phyloP scores from a whole-genome alignment of 1,284 basidiomycete genomes.

The Ustilago esculenta region DNA sequence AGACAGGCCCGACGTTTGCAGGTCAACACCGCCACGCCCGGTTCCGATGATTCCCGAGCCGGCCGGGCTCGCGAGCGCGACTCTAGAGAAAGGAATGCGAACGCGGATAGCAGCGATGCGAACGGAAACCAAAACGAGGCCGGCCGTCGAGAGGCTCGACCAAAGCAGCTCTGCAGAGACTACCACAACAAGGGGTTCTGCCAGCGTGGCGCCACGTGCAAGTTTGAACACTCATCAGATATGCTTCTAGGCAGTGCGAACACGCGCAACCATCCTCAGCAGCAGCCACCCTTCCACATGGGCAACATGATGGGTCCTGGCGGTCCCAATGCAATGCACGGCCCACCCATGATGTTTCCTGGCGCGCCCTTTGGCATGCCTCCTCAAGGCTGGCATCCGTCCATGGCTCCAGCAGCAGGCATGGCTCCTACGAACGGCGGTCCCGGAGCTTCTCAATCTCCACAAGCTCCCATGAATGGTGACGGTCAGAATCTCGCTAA shows the following conservation, averaged over 20 bases:
- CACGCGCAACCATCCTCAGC: slow-evolving; percentile 18
- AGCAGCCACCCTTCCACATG: slow-evolving; percentile 33
- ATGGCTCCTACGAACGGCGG: slow-evolving; percentile 19
- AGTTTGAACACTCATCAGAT: slow-evolving; percentile 77
- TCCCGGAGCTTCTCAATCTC: slow-evolving; percentile 6
- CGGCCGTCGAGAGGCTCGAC: slow-evolving; percentile 19
- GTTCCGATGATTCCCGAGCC: slow-evolving; percentile 16
- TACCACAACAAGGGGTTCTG: slow-evolving; percentile 75
- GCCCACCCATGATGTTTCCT: slow-evolving; percentile 47
- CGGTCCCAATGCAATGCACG: slow-evolving; percentile 34
- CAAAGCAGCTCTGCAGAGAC: slow-evolving; percentile 61
- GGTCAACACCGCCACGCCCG: slow-evolving; percentile 9
- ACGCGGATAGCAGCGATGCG: slow-evolving; percentile 10
- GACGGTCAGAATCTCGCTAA: slow-evolving; percentile 34
- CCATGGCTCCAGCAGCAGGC: slow-evolving; percentile 34
- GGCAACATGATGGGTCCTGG: slow-evolving; percentile 35
- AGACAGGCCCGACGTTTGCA: slow-evolving; percentile 37
- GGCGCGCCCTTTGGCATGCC: slow-evolving; percentile 46
- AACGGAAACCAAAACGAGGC: slow-evolving; percentile 18
- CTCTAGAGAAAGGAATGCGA: slow-evolving; percentile 25
- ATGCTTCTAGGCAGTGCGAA: slow-evolving; percentile 27
- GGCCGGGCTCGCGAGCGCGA: slow-evolving; percentile 33
- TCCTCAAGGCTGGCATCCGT: slow-evolving; percentile 40
- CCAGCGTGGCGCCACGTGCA: slow-evolving; percentile 86
- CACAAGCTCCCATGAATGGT: slow-evolving; percentile 11